phyloP scores from a whole-genome alignment of 2,329 filamentous ascomycete genomes.

The Cercospora nicotianae region DNA sequence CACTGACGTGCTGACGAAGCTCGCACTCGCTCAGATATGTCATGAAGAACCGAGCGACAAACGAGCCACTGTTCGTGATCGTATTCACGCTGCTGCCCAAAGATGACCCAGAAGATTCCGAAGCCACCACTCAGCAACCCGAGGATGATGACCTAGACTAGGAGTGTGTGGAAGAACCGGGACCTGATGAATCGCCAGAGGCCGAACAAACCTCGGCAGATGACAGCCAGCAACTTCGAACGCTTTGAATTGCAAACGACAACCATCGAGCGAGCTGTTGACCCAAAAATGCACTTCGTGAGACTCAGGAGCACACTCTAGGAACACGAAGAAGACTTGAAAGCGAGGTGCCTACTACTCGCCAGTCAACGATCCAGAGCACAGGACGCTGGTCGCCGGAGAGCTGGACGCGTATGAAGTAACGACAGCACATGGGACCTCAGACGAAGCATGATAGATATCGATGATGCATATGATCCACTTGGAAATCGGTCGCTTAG shows the following conservation, averaged over 20 bases:
- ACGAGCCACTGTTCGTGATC: constrained; percentile 75
- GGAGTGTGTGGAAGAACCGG: not conserved
- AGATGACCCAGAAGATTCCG: constrained; percentile 41
- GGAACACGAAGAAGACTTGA: not conserved
- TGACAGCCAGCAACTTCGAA: not conserved
- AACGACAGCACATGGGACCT: not conserved
- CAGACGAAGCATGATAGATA: not conserved
- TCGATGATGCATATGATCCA: not conserved
- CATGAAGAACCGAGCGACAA: constrained; percentile 74
- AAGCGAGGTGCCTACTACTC: not conserved
- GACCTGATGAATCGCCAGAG: not conserved
- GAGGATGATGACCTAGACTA: constrained; percentile 3
- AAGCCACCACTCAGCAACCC: not conserved
- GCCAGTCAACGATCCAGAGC: not conserved
- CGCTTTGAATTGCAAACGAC: not conserved
- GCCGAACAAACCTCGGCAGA: not conserved
- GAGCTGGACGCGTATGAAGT: not conserved
- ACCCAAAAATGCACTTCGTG: not conserved
- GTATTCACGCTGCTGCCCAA: constrained; percentile 74
- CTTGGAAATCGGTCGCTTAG: not conserved
- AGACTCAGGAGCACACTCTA: not conserved
- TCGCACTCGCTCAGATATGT: constrained; percentile 89
- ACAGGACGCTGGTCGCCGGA: not conserved
- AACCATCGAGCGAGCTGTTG: not conserved
- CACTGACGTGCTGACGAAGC: constrained; percentile 49